Conservation (phyloP, 164 flowering plant genomes). For the Umbellularia californica region DNA sequence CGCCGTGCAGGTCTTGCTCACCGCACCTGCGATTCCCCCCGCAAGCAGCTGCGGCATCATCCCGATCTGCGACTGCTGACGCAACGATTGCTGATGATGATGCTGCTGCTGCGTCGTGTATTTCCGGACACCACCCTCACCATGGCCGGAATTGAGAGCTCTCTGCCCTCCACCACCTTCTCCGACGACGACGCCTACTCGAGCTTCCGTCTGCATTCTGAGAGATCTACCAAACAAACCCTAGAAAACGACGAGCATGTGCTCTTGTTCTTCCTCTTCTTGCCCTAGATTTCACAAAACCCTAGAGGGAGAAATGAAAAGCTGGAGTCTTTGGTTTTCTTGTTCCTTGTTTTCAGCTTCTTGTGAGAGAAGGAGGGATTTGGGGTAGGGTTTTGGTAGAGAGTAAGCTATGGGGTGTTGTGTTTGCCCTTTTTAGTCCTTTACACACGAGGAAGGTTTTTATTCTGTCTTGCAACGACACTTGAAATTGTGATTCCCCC, state of each 20-base stretch:
- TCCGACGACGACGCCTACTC: slow-evolving; percentile 56
- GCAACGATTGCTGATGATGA: slow-evolving; percentile 15
- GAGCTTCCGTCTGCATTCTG: slow-evolving; percentile 55
- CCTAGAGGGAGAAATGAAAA: background rate
- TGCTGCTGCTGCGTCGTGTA: slow-evolving; percentile 30
- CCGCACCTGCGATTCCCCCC: slow-evolving; percentile 98
- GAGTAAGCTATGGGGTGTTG: no score
- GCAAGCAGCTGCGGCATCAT: slow-evolving; percentile 64
- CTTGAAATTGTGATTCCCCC: no score
- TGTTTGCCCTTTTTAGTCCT: no score
- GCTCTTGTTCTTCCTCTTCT: background rate
- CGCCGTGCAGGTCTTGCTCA: slow-evolving; percentile 95
- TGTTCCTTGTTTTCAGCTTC: no score
- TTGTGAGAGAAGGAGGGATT: no score
- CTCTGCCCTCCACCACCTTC: slow-evolving; percentile 37
- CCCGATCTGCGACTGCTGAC: slow-evolving; percentile 53
- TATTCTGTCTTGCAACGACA: no score
- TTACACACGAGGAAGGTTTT: no score
- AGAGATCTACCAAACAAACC: background rate
- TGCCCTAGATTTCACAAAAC: background rate
- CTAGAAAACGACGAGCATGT: background rate
- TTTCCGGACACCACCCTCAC: slow-evolving; percentile 33
- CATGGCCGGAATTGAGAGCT: slow-evolving; percentile 33
- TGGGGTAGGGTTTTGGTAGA: no score
- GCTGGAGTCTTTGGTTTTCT: no score